Conservation (phyloP, 1,284 basidiomycete genomes). For the Rhodotorula sp. region DNA sequence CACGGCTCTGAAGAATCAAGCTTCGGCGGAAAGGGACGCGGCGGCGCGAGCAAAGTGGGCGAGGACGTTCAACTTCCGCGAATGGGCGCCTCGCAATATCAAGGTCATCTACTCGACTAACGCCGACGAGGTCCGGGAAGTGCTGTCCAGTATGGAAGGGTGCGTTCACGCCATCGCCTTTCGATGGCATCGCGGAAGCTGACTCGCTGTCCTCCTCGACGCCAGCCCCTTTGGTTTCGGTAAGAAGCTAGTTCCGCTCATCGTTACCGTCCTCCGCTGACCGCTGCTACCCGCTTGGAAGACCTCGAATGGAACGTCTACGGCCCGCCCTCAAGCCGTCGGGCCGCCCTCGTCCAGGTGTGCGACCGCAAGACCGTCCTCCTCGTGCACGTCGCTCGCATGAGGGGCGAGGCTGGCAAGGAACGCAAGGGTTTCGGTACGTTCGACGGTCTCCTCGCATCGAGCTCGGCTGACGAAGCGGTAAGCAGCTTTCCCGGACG, state of each 20-base stretch:
- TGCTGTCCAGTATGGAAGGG: constrained; percentile 16
- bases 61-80: constrained; percentile 15
- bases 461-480: not conserved
- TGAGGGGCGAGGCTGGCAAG: constrained; percentile 39
- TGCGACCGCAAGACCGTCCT: constrained; percentile 48
- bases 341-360: constrained; percentile 50
- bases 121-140: constrained; percentile 13
- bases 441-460: no score
- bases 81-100: not conserved
- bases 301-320: constrained; percentile 36
- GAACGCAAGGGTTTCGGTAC: no score
- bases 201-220: not conserved
- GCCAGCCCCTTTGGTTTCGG: constrained; percentile 28
- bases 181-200: no score
- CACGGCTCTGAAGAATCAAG: no score
- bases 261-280: not conserved
- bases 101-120: constrained; percentile 24
- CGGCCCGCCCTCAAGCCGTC: not conserved
- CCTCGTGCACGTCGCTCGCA: constrained; percentile 47
- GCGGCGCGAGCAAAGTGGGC: constrained; percentile 7
- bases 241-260: not conserved
- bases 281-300: no score
- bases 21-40: constrained; percentile 1
- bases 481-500: constrained; percentile 42
- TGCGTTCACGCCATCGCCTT: not conserved